Percentiles rank a stretch among this genome's conserved stretches.
Conservation (phyloP, 306 rosid genomes). For the Lathyrus oleraceus region DNA sequence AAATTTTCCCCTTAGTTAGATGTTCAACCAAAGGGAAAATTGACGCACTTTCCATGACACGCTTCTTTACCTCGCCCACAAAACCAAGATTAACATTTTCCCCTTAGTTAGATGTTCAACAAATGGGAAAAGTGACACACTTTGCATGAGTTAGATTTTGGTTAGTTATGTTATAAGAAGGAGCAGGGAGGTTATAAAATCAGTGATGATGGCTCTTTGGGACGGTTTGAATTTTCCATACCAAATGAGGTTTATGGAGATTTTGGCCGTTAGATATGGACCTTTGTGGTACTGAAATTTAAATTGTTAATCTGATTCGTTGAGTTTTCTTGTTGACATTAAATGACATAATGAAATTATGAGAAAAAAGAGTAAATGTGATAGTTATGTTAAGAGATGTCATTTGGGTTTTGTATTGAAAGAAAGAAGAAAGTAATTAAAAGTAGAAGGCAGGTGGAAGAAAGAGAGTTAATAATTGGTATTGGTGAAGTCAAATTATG, state of each 20-base stretch:
- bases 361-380: constrained; percentile 19
- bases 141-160: too few species aligned
- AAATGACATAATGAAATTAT: constrained; percentile 33
- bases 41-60: constrained; percentile 49
- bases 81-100: too few species aligned
- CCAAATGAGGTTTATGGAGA: constrained; percentile 54
- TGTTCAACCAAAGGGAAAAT: too few species aligned
- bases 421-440: too few species aligned
- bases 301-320: constrained; percentile 17
- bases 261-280: constrained; percentile 39
- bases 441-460: too few species aligned
- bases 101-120: too few species aligned
- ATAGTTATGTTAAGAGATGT: neutral
- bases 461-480: too few species aligned
- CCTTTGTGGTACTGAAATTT: constrained; percentile 46
- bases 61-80: too few species aligned
- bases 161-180: constrained; percentile 24
- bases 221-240: constrained; percentile 60
- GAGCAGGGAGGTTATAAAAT: constrained; percentile 48
- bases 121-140: constrained; percentile 45
- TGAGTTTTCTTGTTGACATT: constrained; percentile 30
- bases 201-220: constrained; percentile 50
- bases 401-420: too few species aligned
- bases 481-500: too few species aligned
- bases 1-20: too few species aligned